A percentile compares a stretch with the other conserved stretches of the same genome.
Evolutionary conservation across 2,329 filamentous ascomycete genomes (phyloP).

Genomic region (Cephalotrichum gorgonifer): DNA sequence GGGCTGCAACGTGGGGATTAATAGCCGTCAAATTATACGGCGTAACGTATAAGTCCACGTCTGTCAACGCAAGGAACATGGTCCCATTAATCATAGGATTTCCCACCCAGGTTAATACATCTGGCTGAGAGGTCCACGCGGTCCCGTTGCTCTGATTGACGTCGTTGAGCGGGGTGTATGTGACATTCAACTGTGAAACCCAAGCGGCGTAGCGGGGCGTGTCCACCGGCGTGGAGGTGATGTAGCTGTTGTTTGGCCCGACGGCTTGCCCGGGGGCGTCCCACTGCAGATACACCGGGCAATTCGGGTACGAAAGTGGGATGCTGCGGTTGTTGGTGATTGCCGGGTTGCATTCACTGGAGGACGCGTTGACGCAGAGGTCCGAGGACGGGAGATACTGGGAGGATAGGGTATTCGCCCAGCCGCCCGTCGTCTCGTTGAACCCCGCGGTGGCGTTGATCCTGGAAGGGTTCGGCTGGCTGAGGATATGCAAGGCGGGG

Average conservation of each 20-base stretch:
- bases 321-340: conserved; percentile 59
- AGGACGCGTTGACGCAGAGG: conserved; percentile 47
- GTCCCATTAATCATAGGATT: conserved; percentile 67
- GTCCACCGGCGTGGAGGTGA: conserved; percentile 51
- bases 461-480: conserved; percentile 66
- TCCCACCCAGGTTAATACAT: conserved; percentile 53
- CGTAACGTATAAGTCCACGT: conserved; percentile 56
- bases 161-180: conserved; percentile 52
- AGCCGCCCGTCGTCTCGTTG: conserved; percentile 55
- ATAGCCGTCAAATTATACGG: conserved; percentile 66
- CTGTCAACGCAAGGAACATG: conserved; percentile 69
- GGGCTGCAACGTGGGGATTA: conserved; percentile 66
- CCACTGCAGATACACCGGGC: conserved; percentile 62
- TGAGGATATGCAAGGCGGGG: conserved; percentile 58
- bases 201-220: conserved; percentile 60
- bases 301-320: conserved; percentile 66
- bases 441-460: conserved; percentile 50
- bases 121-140: conserved; percentile 64
- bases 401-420: conserved; percentile 43
- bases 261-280: conserved; percentile 57
- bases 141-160: conserved; percentile 33
- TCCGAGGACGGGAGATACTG: conserved; percentile 31
- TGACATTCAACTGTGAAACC: conserved; percentile 68
- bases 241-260: conserved; percentile 75
- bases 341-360: conserved; percentile 48